phyloP scores from a whole-genome alignment of 1,284 basidiomycete genomes.

The Irpex lacteus region DNA sequence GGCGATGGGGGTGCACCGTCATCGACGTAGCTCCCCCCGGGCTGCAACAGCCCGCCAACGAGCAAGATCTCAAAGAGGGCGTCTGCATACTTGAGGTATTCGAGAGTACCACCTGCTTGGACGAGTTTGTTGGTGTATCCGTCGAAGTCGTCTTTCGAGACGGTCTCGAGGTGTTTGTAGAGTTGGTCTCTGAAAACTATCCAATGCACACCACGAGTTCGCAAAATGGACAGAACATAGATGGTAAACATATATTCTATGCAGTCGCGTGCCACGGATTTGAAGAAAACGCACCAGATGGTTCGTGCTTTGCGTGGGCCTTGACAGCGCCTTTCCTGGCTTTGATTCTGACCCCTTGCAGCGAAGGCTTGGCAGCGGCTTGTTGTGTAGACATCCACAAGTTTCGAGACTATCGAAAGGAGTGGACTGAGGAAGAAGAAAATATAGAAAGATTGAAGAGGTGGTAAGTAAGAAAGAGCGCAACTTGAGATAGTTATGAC shows the following conservation, averaged over 20 bases:
- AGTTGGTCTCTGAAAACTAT: constrained; percentile 94
- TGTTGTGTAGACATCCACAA: constrained; percentile 86
- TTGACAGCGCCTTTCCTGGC: constrained; percentile 86
- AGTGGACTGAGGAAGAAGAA: constrained; percentile 20
- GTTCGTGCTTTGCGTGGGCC: constrained; percentile 88
- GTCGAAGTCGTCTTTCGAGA: constrained; percentile 82
- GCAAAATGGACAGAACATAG: not conserved
- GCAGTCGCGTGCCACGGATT: too few species aligned
- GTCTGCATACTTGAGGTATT: constrained; percentile 95
- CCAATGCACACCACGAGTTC: not conserved
- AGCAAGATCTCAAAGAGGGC: constrained; percentile 94
- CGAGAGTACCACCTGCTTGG: constrained; percentile 88
- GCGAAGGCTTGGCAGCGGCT: constrained; percentile 76
- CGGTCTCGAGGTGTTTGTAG: constrained; percentile 89
- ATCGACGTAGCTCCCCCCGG: constrained; percentile 89
- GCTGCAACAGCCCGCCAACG: constrained; percentile 92
- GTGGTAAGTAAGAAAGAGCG: not conserved
- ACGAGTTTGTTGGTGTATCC: constrained; percentile 82
- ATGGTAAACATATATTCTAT: constrained; percentile 15
- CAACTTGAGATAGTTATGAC: not conserved
- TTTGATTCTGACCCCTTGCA: constrained; percentile 86
- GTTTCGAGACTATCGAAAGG: constrained; percentile 31
- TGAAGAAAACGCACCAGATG: constrained; percentile 45
- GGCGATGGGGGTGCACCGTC: constrained; percentile 79
- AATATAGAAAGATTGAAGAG: constrained; percentile 8